Base-by-base conservation (phyloP, 1,139 yeast genomes). In the Debaryomyces sp. region DNA sequence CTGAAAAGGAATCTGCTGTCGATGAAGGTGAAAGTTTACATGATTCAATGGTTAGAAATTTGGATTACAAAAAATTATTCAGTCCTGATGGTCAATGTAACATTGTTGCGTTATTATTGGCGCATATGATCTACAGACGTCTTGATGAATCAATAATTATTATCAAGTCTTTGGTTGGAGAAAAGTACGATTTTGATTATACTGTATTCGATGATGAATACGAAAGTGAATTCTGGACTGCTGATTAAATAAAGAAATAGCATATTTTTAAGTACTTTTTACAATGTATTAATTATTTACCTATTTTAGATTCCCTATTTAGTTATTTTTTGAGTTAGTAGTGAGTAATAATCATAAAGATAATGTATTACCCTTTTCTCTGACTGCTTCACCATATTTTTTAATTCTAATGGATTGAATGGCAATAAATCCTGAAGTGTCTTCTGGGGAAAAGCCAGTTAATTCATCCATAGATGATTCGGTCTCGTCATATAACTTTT, bases 401-500 rank as follows among this genome's bases (percentile, higher is more conserved):
- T 94, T 94, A 69, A 94, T 88, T 81, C 99, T 90, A 71, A 94
- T 94, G 55, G 98, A 89, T 81, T 94, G 97, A 60, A 94, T 96
- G 61, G 97, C 91, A 73, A 94, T 94, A 82, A 94, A 94, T 50
- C 99, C 99, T 55, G 96, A 79, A 54, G 99, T 90, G 71, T 94
- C 98, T 70, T 89, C 92, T 54, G 99, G 99, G 63, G 90, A 87
- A 81, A 94, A 94, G 51, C 97, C 99, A 51, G 98, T 92, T 66
- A 94, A 85, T 77, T 94, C 98, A 73, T 94, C 99, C 99, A 94
- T 94, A 17, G 98, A 92, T 22, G 98, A 91, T 72, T 92, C 97
- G 53, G 97, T 90, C 58, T 96, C 97, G 70, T 94, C 98, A 71
- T 94, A 94, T 62, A 94, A 83, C 77, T 91, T 92, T 77, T 92